phyloP scores from a whole-genome alignment of 306 rosid genomes.

The Bauhinia variegata region DNA sequence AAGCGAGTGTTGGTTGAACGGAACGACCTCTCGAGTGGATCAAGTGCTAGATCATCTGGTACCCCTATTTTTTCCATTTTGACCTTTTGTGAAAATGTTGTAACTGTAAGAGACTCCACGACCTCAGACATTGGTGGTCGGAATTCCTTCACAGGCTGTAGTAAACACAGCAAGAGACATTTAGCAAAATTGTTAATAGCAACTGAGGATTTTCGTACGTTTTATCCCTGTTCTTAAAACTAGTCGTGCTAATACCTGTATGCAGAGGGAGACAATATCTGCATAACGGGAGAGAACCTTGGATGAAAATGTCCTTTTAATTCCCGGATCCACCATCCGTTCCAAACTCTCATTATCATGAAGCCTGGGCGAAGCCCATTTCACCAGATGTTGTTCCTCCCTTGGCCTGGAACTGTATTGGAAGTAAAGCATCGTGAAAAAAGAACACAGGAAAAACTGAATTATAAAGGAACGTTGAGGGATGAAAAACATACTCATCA shows the following conservation, averaged over 20 bases:
- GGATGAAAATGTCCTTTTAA: constrained; percentile 61
- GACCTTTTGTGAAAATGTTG: constrained; percentile 34
- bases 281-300: constrained; percentile 67
- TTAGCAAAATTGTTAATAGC: too few species aligned
- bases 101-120: constrained; percentile 42
- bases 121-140: constrained; percentile 58
- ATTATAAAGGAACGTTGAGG: not conserved
- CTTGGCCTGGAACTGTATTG: constrained; percentile 62
- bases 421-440: constrained; percentile 9
- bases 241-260: constrained; percentile 57
- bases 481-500: constrained; percentile 54
- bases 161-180: too few species aligned
- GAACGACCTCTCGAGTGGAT: constrained; percentile 54
- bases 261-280: constrained; percentile 66
- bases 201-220: too few species aligned
- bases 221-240: too few species aligned
- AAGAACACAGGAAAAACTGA: not conserved
- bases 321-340: constrained; percentile 70
- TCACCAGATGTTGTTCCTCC: constrained; percentile 68
- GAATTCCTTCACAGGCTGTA: constrained; percentile 62
- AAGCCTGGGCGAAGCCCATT: constrained; percentile 85
- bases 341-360: constrained; percentile 60
- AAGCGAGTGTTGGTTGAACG: too few species aligned
- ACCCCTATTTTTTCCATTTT: constrained; percentile 36
- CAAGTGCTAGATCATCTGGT: constrained; percentile 48